Evolutionary conservation across 441 rosid genomes (phyloP).

Genomic region (Melastoma candidum): DNA sequence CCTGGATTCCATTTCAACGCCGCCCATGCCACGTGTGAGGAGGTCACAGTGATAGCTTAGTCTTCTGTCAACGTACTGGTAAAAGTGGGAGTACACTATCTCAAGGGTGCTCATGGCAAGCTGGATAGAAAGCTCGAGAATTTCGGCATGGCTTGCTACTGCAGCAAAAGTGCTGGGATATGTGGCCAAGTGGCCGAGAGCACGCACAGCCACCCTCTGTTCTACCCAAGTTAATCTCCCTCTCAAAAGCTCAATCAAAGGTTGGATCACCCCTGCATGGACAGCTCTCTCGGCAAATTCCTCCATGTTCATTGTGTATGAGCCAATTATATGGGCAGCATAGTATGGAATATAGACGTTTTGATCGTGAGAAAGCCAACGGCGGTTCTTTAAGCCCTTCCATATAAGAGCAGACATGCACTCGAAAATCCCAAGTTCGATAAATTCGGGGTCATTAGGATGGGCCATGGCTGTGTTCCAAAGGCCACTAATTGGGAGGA

Average conservation of each 20-base stretch:
- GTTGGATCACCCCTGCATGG: conserved; percentile 74
- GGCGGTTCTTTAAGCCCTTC: conserved; percentile 84
- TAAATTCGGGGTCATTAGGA: conserved; percentile 95
- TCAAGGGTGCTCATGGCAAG: conserved; percentile 85
- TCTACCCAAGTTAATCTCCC: conserved; percentile 97
- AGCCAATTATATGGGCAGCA: conserved; percentile 93
- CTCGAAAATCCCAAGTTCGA: conserved; percentile 86
- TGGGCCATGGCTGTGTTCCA: conserved; percentile 99
- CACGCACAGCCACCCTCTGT: conserved; percentile 91
- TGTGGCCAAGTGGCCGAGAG: conserved; percentile 90
- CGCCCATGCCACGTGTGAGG: conserved; percentile 98
- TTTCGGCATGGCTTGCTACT: conserved; percentile 70
- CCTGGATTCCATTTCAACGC: conserved; percentile 95
- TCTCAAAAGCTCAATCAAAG: conserved; percentile 76
- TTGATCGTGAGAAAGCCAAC: conserved; percentile 93
- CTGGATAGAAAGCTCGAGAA: conserved; percentile 85
- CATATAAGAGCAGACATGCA: conserved; percentile 91
- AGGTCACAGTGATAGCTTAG: conserved; percentile 87
- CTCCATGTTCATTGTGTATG: conserved; percentile 98
- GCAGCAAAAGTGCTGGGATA: conserved; percentile 69
- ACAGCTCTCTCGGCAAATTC: conserved; percentile 82
- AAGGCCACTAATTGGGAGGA: conserved; percentile 92
- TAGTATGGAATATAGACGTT: conserved; percentile 94
- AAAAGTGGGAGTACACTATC: conserved; percentile 88
- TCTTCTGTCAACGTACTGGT: conserved; percentile 66